Base-by-base conservation (phyloP, 2,329 filamentous ascomycete genomes). In the Diplodia sapinea region DNA sequence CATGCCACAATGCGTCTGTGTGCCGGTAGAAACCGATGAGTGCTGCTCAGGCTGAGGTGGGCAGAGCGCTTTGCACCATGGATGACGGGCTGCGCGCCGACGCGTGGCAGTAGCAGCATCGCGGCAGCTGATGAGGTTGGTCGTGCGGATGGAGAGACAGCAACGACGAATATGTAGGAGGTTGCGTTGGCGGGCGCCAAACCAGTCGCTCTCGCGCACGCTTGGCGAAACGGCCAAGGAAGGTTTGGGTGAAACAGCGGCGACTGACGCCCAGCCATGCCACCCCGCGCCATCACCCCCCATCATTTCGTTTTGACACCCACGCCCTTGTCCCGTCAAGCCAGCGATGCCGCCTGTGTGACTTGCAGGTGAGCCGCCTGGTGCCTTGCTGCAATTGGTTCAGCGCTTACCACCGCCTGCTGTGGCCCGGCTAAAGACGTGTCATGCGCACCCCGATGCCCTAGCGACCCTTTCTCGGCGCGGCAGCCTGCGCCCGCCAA, bases 201-300 rank as follows among this genome's bases (percentile, higher is more conserved):
- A 63, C 29, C 29, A 63, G 17, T 38, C 59, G 59, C 47, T 23
- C 11, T 38, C 17, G 52, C 17, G 52, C 31, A n/a, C 15, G 47
- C 59, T 63, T 51, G 59, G 59, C 59, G 47, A 63, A 63, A 63
- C 59, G 23, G 17, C 31, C 31, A 11, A n/a, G 52, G 31, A 36
- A 56, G n/a, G 54, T 36, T 36, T 63, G 59, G 40, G 20, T 63
- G 59, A 63, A 63, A 63, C 59, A 31, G n/a, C 47, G 59, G 43
- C 47, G 47, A 38, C 26, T 51, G 40, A 23, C 43, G n/a, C 15
- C 9, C 40, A 38, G 59, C 47, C 47, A 43, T 51, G 17, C 43
- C 13, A 47, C 29, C 31, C 59, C 43, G 31, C 59, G 31, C 31
- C 47, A 40, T 38, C 47, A 62, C 29, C 59, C 38, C 59, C 31